Evolutionary conservation across 257 asterid genomes (phyloP).

Genomic region (Solanum pennellii): DNA sequence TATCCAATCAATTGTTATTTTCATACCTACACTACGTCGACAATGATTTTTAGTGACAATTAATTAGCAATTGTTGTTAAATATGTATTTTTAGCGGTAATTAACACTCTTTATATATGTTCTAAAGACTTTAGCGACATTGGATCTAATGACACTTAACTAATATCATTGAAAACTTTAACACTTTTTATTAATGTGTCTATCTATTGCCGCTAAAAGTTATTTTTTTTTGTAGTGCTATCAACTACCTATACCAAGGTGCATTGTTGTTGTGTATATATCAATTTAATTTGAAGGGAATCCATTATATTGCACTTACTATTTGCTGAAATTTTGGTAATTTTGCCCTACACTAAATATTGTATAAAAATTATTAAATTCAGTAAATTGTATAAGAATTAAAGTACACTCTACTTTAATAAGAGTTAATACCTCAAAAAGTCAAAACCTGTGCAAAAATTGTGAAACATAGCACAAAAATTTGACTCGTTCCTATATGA

Average conservation of each 20-base stretch:
- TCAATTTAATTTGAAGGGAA: background rate
- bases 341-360: background rate
- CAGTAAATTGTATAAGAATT: background rate
- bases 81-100: too few species aligned
- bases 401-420: background rate
- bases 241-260: background rate
- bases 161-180: too few species aligned
- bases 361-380: background rate
- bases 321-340: background rate
- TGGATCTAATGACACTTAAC: too few species aligned
- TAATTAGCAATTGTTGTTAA: too few species aligned
- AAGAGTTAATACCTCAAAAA: background rate
- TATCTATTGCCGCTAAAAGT: too few species aligned
- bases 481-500: background rate
- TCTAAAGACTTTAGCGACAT: too few species aligned
- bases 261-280: background rate
- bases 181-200: too few species aligned
- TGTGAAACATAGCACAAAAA: background rate
- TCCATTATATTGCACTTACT: background rate
- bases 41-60: too few species aligned
- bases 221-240: background rate
- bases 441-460: background rate
- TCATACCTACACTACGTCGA: background rate
- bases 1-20: background rate
- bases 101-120: too few species aligned